These are phyloP conservation scores for Fraxinus pennsylvanica DNA, from an alignment of 257 asterid genomes.

Conservation along the genomic window DNA sequence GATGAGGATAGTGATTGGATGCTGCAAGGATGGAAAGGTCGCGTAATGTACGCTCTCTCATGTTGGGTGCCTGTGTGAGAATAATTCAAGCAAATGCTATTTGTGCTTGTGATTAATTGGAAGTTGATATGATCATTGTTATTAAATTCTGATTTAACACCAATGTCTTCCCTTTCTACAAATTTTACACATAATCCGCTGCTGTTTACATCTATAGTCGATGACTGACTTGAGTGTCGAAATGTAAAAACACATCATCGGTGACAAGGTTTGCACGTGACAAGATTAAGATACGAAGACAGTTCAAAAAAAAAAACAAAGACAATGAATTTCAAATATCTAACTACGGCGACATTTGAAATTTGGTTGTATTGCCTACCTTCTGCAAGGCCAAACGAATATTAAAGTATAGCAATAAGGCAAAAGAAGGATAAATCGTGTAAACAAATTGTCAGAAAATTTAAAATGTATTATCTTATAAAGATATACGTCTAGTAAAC, in stretches of 20 bases:
- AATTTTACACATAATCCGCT: not conserved
- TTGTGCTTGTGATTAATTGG: not conserved
- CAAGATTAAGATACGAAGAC: not conserved
- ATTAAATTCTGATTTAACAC: not conserved
- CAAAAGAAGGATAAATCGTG: not conserved
- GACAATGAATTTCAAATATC: not conserved
- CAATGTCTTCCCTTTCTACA: not conserved
- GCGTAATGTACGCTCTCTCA: constrained; percentile 55
- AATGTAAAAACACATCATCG: not conserved
- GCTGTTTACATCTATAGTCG: not conserved
- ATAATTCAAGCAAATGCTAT: not conserved
- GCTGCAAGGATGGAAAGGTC: constrained; percentile 70
- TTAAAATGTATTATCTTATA: not conserved
- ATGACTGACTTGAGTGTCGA: not conserved
- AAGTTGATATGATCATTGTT: not conserved
- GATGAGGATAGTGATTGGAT: constrained; percentile 58
- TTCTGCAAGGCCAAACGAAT: no score
- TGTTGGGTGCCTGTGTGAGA: constrained; percentile 45
- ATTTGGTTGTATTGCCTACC: not conserved
- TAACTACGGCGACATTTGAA: not conserved
- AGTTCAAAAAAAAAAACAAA: not conserved
- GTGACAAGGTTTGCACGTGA: not conserved
- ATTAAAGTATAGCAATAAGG: not conserved
- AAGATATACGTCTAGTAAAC: constrained; percentile 17
- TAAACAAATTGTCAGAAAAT: not conserved